Evolutionary conservation across 2,329 filamentous ascomycete species (phyloP).

Genomic region (Coniochaeta sp.): DNA sequence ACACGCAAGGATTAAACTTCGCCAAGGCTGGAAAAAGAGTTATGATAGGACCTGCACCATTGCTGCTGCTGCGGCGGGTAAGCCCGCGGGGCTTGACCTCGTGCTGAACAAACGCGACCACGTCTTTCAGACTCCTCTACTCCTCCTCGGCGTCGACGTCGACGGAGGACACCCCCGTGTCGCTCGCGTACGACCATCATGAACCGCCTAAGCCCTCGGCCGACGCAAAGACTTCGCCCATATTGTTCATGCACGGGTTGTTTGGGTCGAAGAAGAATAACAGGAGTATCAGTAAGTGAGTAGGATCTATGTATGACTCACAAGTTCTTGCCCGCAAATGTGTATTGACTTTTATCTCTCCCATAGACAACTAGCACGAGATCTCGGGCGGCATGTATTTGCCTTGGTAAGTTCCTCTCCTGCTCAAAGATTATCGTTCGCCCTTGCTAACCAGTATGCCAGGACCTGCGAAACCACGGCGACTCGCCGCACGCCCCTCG

Average conservation of each 20-base stretch:
- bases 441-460: not conserved
- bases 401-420: constrained; percentile 55
- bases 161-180: constrained; percentile 12
- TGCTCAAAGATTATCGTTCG: not conserved
- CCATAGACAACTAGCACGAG: constrained; percentile 67
- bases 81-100: not conserved
- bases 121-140: too few relatives aligned
- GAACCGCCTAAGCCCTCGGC: constrained; percentile 41
- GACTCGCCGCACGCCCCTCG: constrained; percentile 70
- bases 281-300: constrained; percentile 87
- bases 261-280: constrained; percentile 97
- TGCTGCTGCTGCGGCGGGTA: not conserved
- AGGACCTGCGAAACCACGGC: constrained; percentile 92
- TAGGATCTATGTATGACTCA: constrained; percentile 8
- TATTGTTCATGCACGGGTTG: constrained; percentile 85
- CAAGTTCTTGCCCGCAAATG: not conserved
- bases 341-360: constrained; percentile 9
- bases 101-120: too few relatives aligned
- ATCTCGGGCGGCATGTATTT: constrained; percentile 75
- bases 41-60: not conserved
- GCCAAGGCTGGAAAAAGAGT: not conserved
- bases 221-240: constrained; percentile 46
- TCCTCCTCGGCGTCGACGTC: too few relatives aligned
- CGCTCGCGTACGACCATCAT: constrained; percentile 61
- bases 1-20: not conserved